Evolutionary conservation across 306 rosid genomes (phyloP), one percentile per base, ranked within the genome.

Genomic region (Vachellia pachyceras): DNA sequence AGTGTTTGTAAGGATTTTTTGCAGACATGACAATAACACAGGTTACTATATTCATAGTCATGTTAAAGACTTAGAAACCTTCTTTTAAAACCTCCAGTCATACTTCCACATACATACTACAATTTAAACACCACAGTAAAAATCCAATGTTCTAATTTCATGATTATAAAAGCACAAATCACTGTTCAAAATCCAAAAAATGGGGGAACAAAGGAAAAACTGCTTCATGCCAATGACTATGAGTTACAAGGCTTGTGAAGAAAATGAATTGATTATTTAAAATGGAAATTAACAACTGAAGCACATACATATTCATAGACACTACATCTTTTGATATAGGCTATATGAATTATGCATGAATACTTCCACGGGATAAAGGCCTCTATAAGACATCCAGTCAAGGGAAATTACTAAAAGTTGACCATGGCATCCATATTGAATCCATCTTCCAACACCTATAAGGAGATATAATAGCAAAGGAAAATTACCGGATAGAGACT

Each of bases 31-130:
- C 46, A 55, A 47, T 40, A 42, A 77, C 66, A 73, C n/a, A 54
- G 49, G 58, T 9, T 42, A 33, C 52, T 0, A n/a, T 33, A 50
- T 55, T 69, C 65, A 71, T 33, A 22, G 47, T 73, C 49, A 72
- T 64, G 55, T 67, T 61, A 50, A 18, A 81, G 58, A 73, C 5
- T 49, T 33, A 22, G n/a, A 82, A 33, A 79, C 64, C 61, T 76
- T 82, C 11, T 22, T 77, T 45, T 52, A 72, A 79, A 73, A 71
- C 64, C 72, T 71, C 79, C 79, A 67, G 33, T 47, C 64, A 67
- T 57, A 76, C 13, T 64, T 64, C 63, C 73, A 73, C 66, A 77
- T 39, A 39, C 33, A 42, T 17, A 37, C 42, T 47, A 29, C 69
- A 72, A 54, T 72, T 29, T 72, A 50, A 33, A 68, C 76, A 78